Conservation (phyloP, 176 grass and related monocot species). For the Leersia perrieri region DNA sequence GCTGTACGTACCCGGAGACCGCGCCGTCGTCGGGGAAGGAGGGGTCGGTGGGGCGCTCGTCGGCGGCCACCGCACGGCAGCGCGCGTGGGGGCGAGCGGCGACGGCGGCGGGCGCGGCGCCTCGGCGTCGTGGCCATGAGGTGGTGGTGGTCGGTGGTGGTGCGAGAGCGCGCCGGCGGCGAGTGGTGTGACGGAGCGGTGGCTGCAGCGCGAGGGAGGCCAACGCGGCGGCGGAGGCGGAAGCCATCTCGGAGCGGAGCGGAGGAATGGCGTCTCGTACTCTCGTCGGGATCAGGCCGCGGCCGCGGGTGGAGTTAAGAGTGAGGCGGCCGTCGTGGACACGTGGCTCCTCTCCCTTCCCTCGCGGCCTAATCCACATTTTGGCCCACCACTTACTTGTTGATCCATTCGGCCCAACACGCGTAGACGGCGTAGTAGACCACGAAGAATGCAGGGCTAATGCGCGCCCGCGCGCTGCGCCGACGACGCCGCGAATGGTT, state of each 20-base stretch:
- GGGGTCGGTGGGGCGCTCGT: conserved; percentile 33
- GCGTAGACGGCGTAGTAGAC: no score
- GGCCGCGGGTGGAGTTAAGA: not conserved
- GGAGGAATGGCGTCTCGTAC: not conserved
- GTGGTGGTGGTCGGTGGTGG: not conserved
- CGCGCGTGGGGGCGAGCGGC: not conserved
- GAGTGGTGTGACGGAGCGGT: not conserved
- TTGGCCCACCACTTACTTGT: no score
- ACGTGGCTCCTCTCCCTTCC: conserved; percentile 39
- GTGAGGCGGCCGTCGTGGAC: conserved; percentile 17
- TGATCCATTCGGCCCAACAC: not conserved
- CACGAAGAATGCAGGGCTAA: no score
- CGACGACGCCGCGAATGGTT: no score
- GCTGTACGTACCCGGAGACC: conserved; percentile 13
- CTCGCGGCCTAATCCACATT: no score
- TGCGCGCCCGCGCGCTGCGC: no score
- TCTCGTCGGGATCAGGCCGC: not conserved
- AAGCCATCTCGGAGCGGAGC: conserved; percentile 23
- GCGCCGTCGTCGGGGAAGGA: conserved; percentile 29
- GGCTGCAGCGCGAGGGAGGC: conserved; percentile 26
- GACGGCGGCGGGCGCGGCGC: not conserved
- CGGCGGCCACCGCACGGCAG: conserved; percentile 35
- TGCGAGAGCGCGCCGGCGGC: not conserved
- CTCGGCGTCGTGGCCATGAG: not conserved
- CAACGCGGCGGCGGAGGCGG: conserved; percentile 36